phyloP scores from a whole-genome alignment of 2,329 filamentous ascomycete species.

The Cladorrhinum sp. region DNA sequence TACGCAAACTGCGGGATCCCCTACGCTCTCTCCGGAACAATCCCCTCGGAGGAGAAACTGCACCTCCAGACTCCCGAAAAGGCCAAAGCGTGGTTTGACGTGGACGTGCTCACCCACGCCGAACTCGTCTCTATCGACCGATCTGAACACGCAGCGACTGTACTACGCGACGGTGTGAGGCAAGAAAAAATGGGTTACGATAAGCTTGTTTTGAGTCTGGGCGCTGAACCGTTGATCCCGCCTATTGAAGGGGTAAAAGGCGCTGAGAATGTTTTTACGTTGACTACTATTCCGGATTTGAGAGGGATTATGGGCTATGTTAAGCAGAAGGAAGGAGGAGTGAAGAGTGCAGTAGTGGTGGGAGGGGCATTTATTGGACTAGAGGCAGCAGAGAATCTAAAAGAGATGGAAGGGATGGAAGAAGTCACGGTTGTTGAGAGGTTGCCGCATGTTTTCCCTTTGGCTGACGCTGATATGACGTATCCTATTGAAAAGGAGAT shows the following conservation, averaged over 20 bases:
- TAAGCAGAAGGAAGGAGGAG: neutral
- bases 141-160: conserved; percentile 6
- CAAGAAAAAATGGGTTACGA: conserved; percentile 22
- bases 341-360: conserved; percentile 24
- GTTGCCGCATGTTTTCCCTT: conserved; percentile 22
- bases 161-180: neutral
- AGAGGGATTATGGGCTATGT: conserved; percentile 22
- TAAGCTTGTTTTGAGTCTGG: conserved; percentile 26
- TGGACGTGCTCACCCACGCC: conserved; percentile 25
- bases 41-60: conserved; percentile 21
- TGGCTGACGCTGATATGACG: conserved; percentile 26
- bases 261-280: conserved; percentile 24
- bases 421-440: conserved; percentile 28
- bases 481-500: conserved; percentile 26
- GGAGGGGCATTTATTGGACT: conserved; percentile 31
- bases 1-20: conserved; percentile 31
- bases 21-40: conserved; percentile 29
- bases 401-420: conserved; percentile 15
- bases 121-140: conserved; percentile 27
- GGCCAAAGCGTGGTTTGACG: conserved; percentile 27
- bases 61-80: conserved; percentile 27
- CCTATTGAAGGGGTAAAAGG: conserved; percentile 22
- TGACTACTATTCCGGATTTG: conserved; percentile 27
- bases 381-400: conserved; percentile 29
- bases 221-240: conserved; percentile 23